Evolutionary conservation across 768 basidiomycete genomes (phyloP), one percentile per base, ranked within the genome.

Genomic region (Suillus cothurnatus): DNA sequence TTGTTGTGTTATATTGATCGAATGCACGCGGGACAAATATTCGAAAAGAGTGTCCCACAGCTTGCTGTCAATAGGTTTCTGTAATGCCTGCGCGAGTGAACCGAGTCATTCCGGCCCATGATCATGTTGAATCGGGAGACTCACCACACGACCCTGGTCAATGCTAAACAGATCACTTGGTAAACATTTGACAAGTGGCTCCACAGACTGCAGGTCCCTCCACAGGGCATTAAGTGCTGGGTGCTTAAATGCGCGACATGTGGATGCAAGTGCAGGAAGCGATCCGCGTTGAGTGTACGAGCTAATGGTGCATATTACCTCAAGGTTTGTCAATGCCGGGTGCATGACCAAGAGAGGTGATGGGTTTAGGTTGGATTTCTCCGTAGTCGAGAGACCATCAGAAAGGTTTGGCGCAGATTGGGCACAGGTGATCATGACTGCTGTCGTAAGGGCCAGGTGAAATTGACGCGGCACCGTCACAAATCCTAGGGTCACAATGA

Each of bases 41-140:
- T 50, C 57, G 57, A 70, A 66, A 31, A 73, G 55, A 28, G 67
- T 52, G 9, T 14, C 21, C 73, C 72, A 73, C 60, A 73, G 63
- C 31, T 64, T 50, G 26, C 26, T n/a, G 14, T 50, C 49, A 26
- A 26, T 15, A 26, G 12, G 49, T 26, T 50, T 50, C 26, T 50
- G 49, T 6, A 50, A 26, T 15, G 17, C 49, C 49, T 50, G 15
- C 49, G 6, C 15, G 17, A 15, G 15, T 5, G 49, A 50, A 50
- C 26, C n/a, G n/a, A n/a, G n/a, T 50, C 14, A 50, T 23, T 50
- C 49, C 17, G 23, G 14, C 49, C 26, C n/a, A 12, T 26, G 14
- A 26, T 26, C 26, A 50, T 17, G 17, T 26, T 23, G 21, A 26
- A 50, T 0, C 4, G 1, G 49, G 26, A 50, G 6, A 50, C 49